phyloP scores from a whole-genome alignment of 768 basidiomycete species.

The Lactarius sanguifluus region DNA sequence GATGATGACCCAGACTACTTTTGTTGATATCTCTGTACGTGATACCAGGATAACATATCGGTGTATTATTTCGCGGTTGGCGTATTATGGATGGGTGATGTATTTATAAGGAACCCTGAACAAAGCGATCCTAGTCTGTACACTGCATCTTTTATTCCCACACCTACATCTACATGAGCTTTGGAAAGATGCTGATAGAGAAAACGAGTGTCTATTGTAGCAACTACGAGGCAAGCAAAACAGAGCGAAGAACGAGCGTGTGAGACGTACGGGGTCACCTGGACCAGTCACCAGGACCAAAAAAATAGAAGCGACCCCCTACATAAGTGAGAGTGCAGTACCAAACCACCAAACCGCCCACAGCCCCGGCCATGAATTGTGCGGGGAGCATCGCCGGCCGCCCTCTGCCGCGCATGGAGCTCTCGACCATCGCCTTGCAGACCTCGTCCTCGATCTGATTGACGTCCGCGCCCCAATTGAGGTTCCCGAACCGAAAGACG shows the following conservation, averaged over 20 bases:
- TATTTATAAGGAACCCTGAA: not conserved
- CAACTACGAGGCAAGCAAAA: not conserved
- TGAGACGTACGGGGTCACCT: not conserved
- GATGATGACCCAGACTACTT: not conserved
- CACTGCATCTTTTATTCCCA: not conserved
- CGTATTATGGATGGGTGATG: not conserved
- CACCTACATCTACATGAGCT: constrained; percentile 10
- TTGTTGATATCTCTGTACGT: not conserved
- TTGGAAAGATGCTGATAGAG: constrained; percentile 4
- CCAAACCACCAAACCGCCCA: constrained; percentile 28
- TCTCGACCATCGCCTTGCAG: constrained; percentile 10
- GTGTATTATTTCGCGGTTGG: constrained; percentile 3
- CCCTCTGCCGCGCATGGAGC: not conserved
- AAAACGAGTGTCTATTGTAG: not conserved
- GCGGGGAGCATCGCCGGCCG: constrained; percentile 24
- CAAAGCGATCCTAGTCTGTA: not conserved
- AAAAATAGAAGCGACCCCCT: not conserved
- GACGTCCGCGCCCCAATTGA: constrained; percentile 23
- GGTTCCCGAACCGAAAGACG: constrained; percentile 12
- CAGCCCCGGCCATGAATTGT: constrained; percentile 25
- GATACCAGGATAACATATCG: constrained; percentile 10
- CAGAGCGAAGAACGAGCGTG: constrained; percentile 4
- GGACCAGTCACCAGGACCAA: not conserved
- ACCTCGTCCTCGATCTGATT: constrained; percentile 23
- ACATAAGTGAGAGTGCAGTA: constrained; percentile 27